phyloP scores from a whole-genome alignment of 305 asterid species.

The Andrographis paniculata region DNA sequence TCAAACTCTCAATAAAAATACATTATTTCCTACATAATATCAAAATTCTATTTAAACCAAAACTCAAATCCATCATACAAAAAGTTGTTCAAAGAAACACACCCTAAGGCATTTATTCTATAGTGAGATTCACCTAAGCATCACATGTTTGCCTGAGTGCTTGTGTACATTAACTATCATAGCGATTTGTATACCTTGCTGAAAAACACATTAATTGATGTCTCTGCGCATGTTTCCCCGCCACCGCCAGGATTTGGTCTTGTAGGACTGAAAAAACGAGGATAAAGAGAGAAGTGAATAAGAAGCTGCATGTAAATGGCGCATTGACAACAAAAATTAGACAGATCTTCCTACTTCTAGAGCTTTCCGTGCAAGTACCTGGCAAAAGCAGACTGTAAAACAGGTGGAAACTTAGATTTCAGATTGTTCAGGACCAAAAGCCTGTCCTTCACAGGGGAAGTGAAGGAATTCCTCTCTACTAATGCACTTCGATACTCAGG shows the following conservation, averaged over 20 bases:
- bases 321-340: not conserved
- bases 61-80: too few species aligned
- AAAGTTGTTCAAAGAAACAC: too few species aligned
- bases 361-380: constrained; percentile 40
- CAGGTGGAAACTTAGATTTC: constrained; percentile 63
- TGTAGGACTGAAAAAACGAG: constrained; percentile 68
- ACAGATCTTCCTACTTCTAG: constrained; percentile 14
- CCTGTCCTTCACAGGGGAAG: constrained; percentile 97
- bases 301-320: constrained; percentile 9
- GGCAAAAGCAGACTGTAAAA: constrained; percentile 93
- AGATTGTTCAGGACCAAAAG: constrained; percentile 61
- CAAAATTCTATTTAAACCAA: too few species aligned
- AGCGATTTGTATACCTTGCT: constrained; percentile 61
- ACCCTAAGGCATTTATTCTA: too few species aligned
- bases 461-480: constrained; percentile 89
- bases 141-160: too few species aligned
- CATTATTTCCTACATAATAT: too few species aligned
- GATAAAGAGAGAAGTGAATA: constrained; percentile 17
- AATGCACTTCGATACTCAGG: constrained; percentile 74
- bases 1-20: too few species aligned
- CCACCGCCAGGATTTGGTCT: constrained; percentile 95
- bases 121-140: too few species aligned
- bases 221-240: constrained; percentile 99
- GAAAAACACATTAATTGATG: constrained; percentile 75
- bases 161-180: constrained; percentile 16